These are phyloP conservation scores for Yamadazyma triangularis DNA, from an alignment of 1,139 yeast species.

Conservation along the genomic window DNA sequence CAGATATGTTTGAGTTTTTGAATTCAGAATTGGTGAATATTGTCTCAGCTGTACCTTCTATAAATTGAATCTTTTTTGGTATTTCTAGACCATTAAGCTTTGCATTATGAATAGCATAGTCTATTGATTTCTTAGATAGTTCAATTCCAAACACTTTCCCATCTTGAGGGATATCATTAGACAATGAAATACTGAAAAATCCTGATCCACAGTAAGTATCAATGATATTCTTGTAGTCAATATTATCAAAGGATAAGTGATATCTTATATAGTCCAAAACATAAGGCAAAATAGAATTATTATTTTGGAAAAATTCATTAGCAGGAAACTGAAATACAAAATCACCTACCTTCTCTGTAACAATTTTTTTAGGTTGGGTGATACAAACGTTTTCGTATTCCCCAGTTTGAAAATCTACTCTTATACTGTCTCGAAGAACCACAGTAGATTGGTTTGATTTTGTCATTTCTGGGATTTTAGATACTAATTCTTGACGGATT, in stretches of 20 bases:
- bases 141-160: slow-evolving; percentile 42
- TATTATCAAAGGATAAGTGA: slow-evolving; percentile 14
- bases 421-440: slow-evolving; percentile 29
- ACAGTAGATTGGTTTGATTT: slow-evolving; percentile 8
- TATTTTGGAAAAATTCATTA: slow-evolving; percentile 86
- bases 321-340: slow-evolving; percentile 83
- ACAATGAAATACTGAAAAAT: slow-evolving; percentile 38
- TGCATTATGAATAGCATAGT: slow-evolving; percentile 39
- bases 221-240: slow-evolving; percentile 25
- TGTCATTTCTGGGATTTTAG: background rate
- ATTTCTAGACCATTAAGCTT: slow-evolving; percentile 30
- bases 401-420: slow-evolving; percentile 30
- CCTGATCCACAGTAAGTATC: slow-evolving; percentile 49
- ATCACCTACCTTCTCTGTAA: slow-evolving; percentile 73
- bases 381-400: slow-evolving; percentile 24
- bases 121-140: slow-evolving; percentile 26
- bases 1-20: slow-evolving; percentile 19
- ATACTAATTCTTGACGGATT: background rate
- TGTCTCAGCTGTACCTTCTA: slow-evolving; percentile 35
- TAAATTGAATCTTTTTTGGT: slow-evolving; percentile 27
- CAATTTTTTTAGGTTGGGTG: slow-evolving; percentile 71
- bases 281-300: slow-evolving; percentile 30
- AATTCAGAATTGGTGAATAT: slow-evolving; percentile 28
- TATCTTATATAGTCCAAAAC: slow-evolving; percentile 29
- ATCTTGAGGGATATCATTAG: slow-evolving; percentile 20